A percentile compares a stretch with the other conserved stretches of the same genome.
phyloP scores from a whole-genome alignment of 2,329 filamentous ascomycete genomes.

The Colletotrichum filicis region DNA sequence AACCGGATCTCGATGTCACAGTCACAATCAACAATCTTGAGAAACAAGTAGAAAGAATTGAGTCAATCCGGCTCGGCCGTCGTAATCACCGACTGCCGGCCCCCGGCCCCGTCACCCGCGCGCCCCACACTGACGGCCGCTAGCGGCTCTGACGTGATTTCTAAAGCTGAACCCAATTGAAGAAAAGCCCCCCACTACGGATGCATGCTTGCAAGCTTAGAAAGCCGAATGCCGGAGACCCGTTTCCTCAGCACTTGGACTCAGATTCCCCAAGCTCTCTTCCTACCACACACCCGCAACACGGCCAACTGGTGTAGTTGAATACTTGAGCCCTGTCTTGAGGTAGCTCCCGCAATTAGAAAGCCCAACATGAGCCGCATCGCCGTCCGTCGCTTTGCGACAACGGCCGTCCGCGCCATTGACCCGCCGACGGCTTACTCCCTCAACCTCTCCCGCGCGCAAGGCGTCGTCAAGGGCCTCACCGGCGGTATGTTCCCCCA shows the following conservation, averaged over 20 bases:
- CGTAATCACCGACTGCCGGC: conserved; percentile 9
- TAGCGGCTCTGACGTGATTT: conserved; percentile 27
- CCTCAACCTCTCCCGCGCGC: conserved; percentile 80
- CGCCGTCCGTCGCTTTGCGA: conserved; percentile 74
- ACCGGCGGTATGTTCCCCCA: conserved; percentile 75
- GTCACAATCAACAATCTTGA: neutral
- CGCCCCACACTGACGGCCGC: conserved; percentile 7
- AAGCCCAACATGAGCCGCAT: conserved; percentile 73
- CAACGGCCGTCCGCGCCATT: conserved; percentile 62
- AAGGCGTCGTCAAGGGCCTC: conserved; percentile 81
- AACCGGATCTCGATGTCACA: neutral
- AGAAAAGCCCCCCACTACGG: conserved; percentile 18
- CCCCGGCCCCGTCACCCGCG: conserved; percentile 9
- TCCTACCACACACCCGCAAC: neutral
- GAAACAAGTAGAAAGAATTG: neutral
- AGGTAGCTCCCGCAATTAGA: neutral
- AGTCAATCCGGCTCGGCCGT: neutral
- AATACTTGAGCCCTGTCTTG: neutral
- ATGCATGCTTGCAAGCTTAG: conserved; percentile 10
- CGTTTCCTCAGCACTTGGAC: neutral
- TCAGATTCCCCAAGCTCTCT: neutral
- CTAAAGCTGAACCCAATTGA: conserved; percentile 28
- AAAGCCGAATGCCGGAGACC: conserved; percentile 33
- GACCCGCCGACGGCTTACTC: conserved; percentile 67
- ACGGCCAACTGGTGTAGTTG: neutral